A percentile compares a stretch with the other conserved stretches of the same genome.
These are phyloP conservation scores for Cyberlindnera nakhonratchasimensis DNA, from an alignment of 805 yeast genomes.

Conservation along the genomic window DNA sequence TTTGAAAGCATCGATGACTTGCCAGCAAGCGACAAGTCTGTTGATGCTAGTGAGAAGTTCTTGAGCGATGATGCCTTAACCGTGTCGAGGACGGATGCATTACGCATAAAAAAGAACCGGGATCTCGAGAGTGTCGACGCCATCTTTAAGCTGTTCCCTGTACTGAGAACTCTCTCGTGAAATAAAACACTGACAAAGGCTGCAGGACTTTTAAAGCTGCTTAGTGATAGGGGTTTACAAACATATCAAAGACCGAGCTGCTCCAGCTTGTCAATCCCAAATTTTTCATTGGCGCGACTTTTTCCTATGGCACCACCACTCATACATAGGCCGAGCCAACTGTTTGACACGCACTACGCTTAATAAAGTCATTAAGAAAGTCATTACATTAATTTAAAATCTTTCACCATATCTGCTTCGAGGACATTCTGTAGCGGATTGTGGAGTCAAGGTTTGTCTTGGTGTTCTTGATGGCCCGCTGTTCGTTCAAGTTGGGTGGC, in stretches of 20 bases:
- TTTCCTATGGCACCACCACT: slow-evolving; percentile 7
- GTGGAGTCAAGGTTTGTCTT: slow-evolving; percentile 46
- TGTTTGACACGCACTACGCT: neutral
- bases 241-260: too few species aligned
- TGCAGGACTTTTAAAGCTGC: too few species aligned
- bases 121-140: slow-evolving; percentile 40
- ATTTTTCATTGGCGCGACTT: slow-evolving; percentile 18
- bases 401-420: slow-evolving; percentile 60
- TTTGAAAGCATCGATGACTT: slow-evolving; percentile 9
- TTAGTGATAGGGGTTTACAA: too few species aligned
- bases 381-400: neutral
- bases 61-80: slow-evolving; percentile 20
- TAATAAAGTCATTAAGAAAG: neutral
- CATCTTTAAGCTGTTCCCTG: too few species aligned
- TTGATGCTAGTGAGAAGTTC: slow-evolving; percentile 17
- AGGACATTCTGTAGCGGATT: slow-evolving; percentile 65
- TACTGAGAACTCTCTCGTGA: too few species aligned
- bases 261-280: slow-evolving; percentile 10
- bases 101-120: slow-evolving; percentile 57
- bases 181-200: too few species aligned
- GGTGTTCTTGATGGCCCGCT: slow-evolving; percentile 26
- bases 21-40: slow-evolving; percentile 1
- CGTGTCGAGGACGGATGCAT: slow-evolving; percentile 42
- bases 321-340: slow-evolving; percentile 1
- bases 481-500: slow-evolving; percentile 29